Percentiles rank a stretch among this genome's conserved stretches.
phyloP scores from a whole-genome alignment of 2,329 filamentous ascomycete species.

The Penicillium digitatum region DNA sequence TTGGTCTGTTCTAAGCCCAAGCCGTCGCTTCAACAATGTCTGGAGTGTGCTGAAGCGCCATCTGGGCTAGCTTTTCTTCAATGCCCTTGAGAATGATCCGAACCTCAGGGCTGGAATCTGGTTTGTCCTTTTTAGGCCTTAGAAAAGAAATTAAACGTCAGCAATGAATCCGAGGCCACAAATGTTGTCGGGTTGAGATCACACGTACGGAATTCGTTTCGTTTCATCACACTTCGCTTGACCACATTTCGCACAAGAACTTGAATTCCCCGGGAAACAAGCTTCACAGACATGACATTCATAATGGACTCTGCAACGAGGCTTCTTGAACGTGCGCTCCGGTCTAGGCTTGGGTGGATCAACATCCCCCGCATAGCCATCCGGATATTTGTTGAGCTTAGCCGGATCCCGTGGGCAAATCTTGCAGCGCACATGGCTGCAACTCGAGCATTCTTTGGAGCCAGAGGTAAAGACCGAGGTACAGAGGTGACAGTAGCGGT shows the following conservation, averaged over 20 bases:
- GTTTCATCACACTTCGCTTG: conserved; percentile 42
- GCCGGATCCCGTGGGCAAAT: conserved; percentile 73
- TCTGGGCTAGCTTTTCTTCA: conserved; percentile 38
- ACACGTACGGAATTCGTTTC: conserved; percentile 42
- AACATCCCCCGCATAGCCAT: conserved; percentile 45
- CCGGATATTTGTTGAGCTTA: conserved; percentile 43
- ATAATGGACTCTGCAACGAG: conserved; percentile 40
- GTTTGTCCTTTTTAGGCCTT: conserved; percentile 42
- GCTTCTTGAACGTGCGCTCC: conserved; percentile 38
- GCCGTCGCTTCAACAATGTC: neutral
- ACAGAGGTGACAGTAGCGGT: conserved; percentile 74
- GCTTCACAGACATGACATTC: conserved; percentile 41
- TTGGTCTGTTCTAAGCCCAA: neutral
- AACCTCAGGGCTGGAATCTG: conserved; percentile 39
- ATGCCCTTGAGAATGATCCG: conserved; percentile 36
- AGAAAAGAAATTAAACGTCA: conserved; percentile 6
- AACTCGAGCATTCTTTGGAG: conserved; percentile 62
- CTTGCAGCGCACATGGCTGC: conserved; percentile 70
- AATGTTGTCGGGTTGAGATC: neutral
- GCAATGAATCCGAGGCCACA: neutral
- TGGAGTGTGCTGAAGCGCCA: conserved; percentile 5
- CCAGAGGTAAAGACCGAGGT: conserved; percentile 57
- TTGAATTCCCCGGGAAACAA: conserved; percentile 32
- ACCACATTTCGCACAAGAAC: conserved; percentile 37
- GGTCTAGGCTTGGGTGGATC: conserved; percentile 35